Evolutionary conservation across 768 basidiomycete genomes (phyloP).

Genomic region (Cystobasidium ongulense): DNA sequence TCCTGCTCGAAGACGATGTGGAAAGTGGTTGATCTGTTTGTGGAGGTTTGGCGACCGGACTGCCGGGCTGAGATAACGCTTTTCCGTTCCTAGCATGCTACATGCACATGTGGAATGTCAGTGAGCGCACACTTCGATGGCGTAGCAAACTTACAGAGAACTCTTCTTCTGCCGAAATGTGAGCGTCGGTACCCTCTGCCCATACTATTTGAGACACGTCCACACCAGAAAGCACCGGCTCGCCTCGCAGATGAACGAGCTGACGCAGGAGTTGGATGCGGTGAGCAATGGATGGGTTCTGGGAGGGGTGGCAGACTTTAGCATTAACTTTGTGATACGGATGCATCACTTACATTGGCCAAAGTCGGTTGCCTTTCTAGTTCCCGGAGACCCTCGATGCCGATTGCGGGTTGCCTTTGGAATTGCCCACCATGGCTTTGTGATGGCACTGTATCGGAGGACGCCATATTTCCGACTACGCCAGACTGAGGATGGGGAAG

Average conservation of each 20-base stretch:
- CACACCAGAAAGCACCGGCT: neutral
- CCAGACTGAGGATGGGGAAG: neutral
- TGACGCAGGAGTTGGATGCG: neutral
- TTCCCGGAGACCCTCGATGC: neutral
- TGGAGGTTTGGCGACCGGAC: neutral
- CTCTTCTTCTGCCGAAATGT: constrained; percentile 13
- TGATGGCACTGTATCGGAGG: neutral
- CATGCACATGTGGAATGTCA: neutral
- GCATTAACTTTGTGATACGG: no score
- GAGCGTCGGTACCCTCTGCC: constrained; percentile 5
- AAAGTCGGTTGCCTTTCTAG: no score
- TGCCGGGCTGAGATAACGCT: neutral
- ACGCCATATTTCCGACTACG: neutral
- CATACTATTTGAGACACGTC: constrained; percentile 10
- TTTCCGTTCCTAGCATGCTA: neutral
- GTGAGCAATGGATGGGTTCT: neutral
- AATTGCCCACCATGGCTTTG: neutral
- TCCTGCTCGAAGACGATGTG: neutral
- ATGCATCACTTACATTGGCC: no score
- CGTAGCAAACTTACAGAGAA: constrained; percentile 4
- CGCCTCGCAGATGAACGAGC: constrained; percentile 14
- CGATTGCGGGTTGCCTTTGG: neutral
- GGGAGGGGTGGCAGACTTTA: no score
- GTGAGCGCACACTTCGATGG: no score
- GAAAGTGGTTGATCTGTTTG: neutral